Evolutionary conservation across 2,329 filamentous ascomycete genomes (phyloP).

Genomic region (Hypoxylon sp.): DNA sequence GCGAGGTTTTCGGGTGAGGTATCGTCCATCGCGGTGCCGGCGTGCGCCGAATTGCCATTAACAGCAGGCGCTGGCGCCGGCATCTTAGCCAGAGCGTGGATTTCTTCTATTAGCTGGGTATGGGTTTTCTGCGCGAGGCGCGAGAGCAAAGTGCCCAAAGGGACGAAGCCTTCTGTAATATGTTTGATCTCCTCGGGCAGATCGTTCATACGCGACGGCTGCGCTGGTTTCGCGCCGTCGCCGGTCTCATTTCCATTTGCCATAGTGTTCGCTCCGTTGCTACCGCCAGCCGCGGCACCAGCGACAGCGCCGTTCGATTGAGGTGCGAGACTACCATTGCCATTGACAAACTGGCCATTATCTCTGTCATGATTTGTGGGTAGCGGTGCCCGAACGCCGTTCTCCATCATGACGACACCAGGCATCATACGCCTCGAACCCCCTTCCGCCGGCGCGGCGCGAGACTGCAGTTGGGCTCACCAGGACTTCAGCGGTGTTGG

Average conservation of each 20-base stretch:
- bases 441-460: conserved; percentile 55
- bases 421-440: conserved; percentile 62
- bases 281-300: conserved; percentile 41
- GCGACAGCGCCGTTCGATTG: conserved; percentile 42
- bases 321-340: conserved; percentile 43
- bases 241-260: conserved; percentile 51
- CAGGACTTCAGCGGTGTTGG: conserved; percentile 31
- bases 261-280: conserved; percentile 50
- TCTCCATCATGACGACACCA: conserved; percentile 69
- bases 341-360: conserved; percentile 58
- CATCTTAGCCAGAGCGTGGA: conserved; percentile 79
- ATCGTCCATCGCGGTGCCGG: conserved; percentile 64
- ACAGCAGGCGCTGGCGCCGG: conserved; percentile 67
- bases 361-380: conserved; percentile 71
- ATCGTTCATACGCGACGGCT: conserved; percentile 66
- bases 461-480: conserved; percentile 45
- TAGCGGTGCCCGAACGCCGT: conserved; percentile 66
- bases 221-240: conserved; percentile 43
- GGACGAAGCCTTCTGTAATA: conserved; percentile 82
- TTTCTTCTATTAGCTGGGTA: conserved; percentile 79
- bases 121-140: conserved; percentile 88
- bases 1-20: conserved; percentile 74
- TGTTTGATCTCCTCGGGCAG: conserved; percentile 76
- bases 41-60: conserved; percentile 66
- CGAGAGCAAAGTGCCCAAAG: conserved; percentile 80